Base-by-base conservation (phyloP, 1,284 basidiomycete genomes). In the Butyriboletus appendiculatus region DNA sequence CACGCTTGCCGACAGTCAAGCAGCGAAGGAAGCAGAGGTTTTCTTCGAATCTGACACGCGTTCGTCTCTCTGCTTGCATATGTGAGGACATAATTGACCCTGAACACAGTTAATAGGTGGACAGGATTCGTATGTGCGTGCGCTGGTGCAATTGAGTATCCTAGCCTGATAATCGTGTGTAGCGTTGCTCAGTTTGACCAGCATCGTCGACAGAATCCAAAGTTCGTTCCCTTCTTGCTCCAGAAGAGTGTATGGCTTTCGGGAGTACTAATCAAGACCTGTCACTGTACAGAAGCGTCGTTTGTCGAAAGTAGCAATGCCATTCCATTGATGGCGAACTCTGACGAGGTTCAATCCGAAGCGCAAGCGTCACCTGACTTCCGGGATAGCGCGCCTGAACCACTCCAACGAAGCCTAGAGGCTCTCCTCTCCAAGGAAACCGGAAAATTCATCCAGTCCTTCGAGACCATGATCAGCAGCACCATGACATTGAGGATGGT, bases 91-190 rank as follows among this genome's bases (percentile, higher is more conserved):
- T 15, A 14, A 34, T 42, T 54, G 41, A 53, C 24, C 18, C 14
- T 35, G 45, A 35, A 22, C 10, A 33, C 18, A 54, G 52, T 12
- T 4, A 33, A 46, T 4, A 26, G 46, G 30, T 62, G 58, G 61
- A 18, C 16, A 20, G 38, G 39, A 24, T 14, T 53, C n/a, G 5
- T 24, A 7, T 53, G 55, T 55, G 12, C 18, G 55, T 24, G 32
- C 20, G 16, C n/a, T 5, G n/a, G 33, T 34, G 14, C 20, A n/a
- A 14, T 33, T 16, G 18, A 16, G 4, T 4, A n/a, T 18, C 11
- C 15, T 22, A 24, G 22, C 41, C 39, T 44, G 39, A 55, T 9
- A 5, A 14, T 40, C 7, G 20, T 20, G 5, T 33, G 15, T 22
- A 59, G 56, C 50, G 1, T 18, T 33, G 5, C 12, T 59, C 12